A percentile compares a stretch with the other conserved stretches of the same genome.
Evolutionary conservation across 1,139 yeast genomes (phyloP).

Genomic region (Hyphopichia pseudoburtonii): DNA sequence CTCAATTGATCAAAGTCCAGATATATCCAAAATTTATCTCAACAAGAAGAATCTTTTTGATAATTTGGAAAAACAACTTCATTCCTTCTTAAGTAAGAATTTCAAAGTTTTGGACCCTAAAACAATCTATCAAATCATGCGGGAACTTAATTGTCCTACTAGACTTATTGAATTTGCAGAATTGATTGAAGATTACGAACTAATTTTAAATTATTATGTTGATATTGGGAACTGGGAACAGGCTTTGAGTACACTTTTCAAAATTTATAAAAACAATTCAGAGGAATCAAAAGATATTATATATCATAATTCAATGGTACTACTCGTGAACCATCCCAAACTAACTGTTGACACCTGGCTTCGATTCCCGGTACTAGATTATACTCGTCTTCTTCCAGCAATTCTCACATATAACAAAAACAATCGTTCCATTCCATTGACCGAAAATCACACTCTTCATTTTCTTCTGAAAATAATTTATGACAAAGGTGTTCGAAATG

Average conservation of each 20-base stretch:
- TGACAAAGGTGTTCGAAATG: conserved; percentile 47
- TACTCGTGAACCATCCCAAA: conserved; percentile 67
- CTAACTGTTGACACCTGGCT: conserved; percentile 82
- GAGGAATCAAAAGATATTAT: conserved; percentile 35
- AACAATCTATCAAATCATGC: conserved; percentile 72
- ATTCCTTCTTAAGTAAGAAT: conserved; percentile 53
- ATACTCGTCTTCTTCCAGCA: conserved; percentile 71
- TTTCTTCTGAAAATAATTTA: conserved; percentile 63
- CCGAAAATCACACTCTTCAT: conserved; percentile 62
- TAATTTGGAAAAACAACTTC: conserved; percentile 33
- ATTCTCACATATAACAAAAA: conserved; percentile 63
- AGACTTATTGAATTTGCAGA: conserved; percentile 71
- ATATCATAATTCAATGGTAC: conserved; percentile 65
- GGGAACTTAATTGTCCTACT: conserved; percentile 61
- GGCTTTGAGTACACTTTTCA: conserved; percentile 58
- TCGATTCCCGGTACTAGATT: conserved; percentile 48
- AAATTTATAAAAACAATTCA: conserved; percentile 44
- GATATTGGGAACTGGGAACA: conserved; percentile 71
- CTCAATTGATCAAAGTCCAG: background rate
- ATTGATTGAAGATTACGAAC: conserved; percentile 64
- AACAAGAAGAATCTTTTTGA: conserved; percentile 5
- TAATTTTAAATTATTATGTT: conserved; percentile 68
- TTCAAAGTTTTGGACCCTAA: conserved; percentile 54
- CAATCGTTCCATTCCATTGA: conserved; percentile 24
- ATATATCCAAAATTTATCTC: background rate